Percentiles rank a stretch among this genome's conserved stretches.
Evolutionary conservation across 176 grass and related monocot species (phyloP).

Genomic region (Rhynchospora pubera): DNA sequence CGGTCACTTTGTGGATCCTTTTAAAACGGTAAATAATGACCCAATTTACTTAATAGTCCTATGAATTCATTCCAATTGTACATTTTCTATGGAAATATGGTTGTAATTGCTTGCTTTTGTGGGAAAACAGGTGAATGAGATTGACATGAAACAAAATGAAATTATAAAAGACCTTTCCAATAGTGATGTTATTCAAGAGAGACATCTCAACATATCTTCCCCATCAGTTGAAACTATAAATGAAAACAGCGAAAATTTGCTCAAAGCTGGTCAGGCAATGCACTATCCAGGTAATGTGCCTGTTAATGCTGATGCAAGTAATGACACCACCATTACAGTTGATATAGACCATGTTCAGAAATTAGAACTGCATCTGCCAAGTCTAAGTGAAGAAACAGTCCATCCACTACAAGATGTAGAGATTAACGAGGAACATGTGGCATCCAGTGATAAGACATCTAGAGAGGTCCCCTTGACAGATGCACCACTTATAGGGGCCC

Average conservation of each 20-base stretch:
- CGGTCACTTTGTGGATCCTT: constrained; percentile 2
- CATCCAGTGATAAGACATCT: constrained; percentile 19
- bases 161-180: constrained; percentile 15
- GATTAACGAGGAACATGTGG: constrained; percentile 44
- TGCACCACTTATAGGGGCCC: constrained; percentile 77
- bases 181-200: constrained; percentile 24
- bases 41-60: neutral
- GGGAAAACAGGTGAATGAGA: constrained; percentile 35
- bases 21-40: neutral
- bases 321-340: constrained; percentile 23
- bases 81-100: neutral
- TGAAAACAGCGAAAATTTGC: constrained; percentile 22
- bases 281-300: neutral
- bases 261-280: neutral
- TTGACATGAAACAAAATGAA: constrained; percentile 23
- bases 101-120: constrained; percentile 13
- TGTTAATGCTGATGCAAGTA: constrained; percentile 13
- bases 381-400: constrained; percentile 45
- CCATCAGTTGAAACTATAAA: constrained; percentile 32
- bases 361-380: constrained; percentile 34
- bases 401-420: constrained; percentile 63
- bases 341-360: constrained; percentile 21
- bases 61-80: neutral
- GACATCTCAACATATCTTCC: constrained; percentile 9
- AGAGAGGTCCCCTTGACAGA: constrained; percentile 56